phyloP scores from a whole-genome alignment of 768 basidiomycete genomes.

The Neoboletus brunneissimus region DNA sequence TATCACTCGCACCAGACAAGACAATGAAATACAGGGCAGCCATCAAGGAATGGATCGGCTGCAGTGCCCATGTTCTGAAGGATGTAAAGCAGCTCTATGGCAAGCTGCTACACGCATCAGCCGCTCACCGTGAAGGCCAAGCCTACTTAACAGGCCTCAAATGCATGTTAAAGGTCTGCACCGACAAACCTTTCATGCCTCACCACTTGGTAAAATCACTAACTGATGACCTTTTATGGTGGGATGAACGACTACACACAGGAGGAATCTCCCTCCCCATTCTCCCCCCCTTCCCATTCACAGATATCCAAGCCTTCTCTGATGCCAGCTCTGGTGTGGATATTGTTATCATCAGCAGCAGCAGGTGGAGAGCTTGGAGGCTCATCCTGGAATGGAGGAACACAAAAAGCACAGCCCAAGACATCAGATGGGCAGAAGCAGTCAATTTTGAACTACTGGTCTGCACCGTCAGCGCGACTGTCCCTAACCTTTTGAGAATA shows the following conservation, averaged over 20 bases:
- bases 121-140: not conserved
- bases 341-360: not conserved
- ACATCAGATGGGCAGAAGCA: slow-evolving; percentile 1
- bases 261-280: not conserved
- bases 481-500: fast-evolving
- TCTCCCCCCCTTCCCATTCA: fast-evolving
- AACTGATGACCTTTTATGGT: not conserved
- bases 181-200: not conserved
- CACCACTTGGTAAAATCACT: not conserved
- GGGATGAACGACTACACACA: fast-evolving
- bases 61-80: fast-evolving
- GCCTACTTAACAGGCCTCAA: not conserved
- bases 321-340: not conserved
- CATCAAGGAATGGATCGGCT: not conserved
- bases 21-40: fast-evolving
- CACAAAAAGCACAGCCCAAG: fast-evolving
- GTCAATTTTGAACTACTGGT: not conserved
- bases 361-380: not conserved
- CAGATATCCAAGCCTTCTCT: not conserved
- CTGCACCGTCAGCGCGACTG: fast-evolving
- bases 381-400: not conserved
- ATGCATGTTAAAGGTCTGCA: not conserved
- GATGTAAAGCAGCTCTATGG: not conserved
- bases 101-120: not conserved
- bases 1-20: not conserved